These are phyloP conservation scores for Citrullus amarus DNA, from an alignment of 306 rosid species.

Conservation along the genomic window DNA sequence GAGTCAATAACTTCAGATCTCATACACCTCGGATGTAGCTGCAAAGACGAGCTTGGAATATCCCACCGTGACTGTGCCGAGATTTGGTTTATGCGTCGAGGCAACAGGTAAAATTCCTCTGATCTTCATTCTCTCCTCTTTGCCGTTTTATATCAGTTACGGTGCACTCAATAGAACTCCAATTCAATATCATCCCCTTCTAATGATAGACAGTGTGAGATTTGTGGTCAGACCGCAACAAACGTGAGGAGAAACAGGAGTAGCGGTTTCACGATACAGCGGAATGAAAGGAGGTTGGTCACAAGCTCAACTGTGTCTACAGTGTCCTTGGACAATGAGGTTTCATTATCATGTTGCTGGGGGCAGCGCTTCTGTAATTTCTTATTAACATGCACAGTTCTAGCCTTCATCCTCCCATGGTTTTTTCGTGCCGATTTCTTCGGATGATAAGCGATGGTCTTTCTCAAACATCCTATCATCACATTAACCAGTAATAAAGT, in stretches of 20 bases:
- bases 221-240: constrained; percentile 17
- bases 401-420: constrained; percentile 14
- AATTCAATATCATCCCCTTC: not conserved
- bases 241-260: constrained; percentile 5
- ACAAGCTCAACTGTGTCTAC: not conserved
- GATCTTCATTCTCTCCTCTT: not conserved
- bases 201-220: constrained; percentile 14
- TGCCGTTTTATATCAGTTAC: not conserved
- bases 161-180: not conserved
- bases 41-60: constrained; percentile 18
- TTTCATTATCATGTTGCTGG: constrained; percentile 1
- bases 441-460: not conserved
- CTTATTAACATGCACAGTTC: constrained; percentile 8
- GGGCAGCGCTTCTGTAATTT: constrained; percentile 4
- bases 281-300: not conserved
- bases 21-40: constrained; percentile 16
- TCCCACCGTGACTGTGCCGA: constrained; percentile 19
- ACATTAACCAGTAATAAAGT: not conserved
- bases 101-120: constrained; percentile 6
- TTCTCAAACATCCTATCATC: constrained; percentile 1
- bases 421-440: not conserved
- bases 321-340: not conserved
- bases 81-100: constrained; percentile 15
- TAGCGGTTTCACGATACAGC: not conserved
- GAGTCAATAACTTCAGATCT: not conserved